Base-by-base conservation (phyloP, 1,284 basidiomycete genomes). In the Termitomyces sp. region DNA sequence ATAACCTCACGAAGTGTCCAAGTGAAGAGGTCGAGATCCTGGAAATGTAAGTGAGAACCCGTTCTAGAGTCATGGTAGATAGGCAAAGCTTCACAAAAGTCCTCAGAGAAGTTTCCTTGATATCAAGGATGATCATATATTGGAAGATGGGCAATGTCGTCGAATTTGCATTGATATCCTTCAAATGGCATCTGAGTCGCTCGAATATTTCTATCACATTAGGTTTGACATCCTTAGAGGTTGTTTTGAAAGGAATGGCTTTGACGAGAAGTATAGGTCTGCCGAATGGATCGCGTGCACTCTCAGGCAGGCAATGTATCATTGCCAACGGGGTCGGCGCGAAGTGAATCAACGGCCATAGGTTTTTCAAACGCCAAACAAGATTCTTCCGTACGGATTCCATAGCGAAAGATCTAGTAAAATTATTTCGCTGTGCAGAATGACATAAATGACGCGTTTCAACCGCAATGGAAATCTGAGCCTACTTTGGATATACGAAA, bases 71-170 rank as follows among this genome's bases (percentile, higher is more conserved):
- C n/a, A 57, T 52, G 42, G 56, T 57, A 50, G 45, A 58, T 57
- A 50, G 15, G 31, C 41, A 43, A 28, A 45, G 26, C 72, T 83
- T 65, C 67, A 91, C 89, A 57, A 80, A 68, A 56, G 72, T 80
- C 61, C 80, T 78, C 48, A 88, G 70, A 13, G 85, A 80, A 21
- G 83, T 70, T 46, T 75, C 74, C 41, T 78, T 71, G 53, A 90
- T 72, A 69, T 92, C 89, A n/a, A 91, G 70, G 39, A 92, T 65
- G 39, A 83, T 71, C 39, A 86, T 74, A 68, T 83, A 90, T 66
- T 91, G 90, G 43, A 91, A 70, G 19, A 79, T 72, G 15, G 68
- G 67, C 41, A 63, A 60, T 54, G 64, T 55, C 57, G 62, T 59
- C 41, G 62, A 59, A 55, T 42, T 15, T 26, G 70, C 61, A 63